Conservation (phyloP, 163 green algal genomes). For the Chlamydomonas reinhardtii region DNA sequence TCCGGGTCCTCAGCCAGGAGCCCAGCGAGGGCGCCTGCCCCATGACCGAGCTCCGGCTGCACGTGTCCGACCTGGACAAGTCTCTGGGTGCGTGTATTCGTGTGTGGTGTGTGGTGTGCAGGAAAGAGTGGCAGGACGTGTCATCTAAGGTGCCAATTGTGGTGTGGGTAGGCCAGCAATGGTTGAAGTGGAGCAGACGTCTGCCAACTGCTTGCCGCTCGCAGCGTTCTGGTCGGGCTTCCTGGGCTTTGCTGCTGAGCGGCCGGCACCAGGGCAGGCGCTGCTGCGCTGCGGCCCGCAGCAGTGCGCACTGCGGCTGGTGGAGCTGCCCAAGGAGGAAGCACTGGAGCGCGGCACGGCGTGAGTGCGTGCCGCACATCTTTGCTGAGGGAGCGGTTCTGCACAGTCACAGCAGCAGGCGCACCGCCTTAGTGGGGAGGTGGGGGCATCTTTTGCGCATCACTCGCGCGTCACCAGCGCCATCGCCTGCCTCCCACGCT, state of each 20-base stretch:
- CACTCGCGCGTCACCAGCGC: no score
- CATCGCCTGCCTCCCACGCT: background rate
- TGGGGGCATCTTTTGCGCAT: no score
- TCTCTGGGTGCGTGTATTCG: conserved; percentile 48
- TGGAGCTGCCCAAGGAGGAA: conserved; percentile 49
- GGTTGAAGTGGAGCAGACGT: no score
- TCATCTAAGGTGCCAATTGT: no score
- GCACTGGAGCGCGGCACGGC: conserved; percentile 56
- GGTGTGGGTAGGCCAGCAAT: no score
- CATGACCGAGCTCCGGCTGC: conserved; percentile 58
- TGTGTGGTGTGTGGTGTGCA: no score
- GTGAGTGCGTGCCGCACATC: conserved; percentile 34
- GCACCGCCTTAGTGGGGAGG: no score
- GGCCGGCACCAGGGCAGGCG: conserved; percentile 7
- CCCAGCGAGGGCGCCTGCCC: conserved; percentile 12
- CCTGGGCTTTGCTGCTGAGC: conserved; percentile 49
- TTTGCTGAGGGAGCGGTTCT: no score
- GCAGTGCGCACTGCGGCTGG: conserved; percentile 55
- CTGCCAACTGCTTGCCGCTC: no score
- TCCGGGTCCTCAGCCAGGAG: conserved; percentile 53
- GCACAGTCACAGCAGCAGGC: no score
- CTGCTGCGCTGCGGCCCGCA: conserved; percentile 22
- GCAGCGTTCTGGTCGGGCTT: conserved; percentile 56
- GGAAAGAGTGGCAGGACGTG: no score
- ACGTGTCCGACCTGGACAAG: conserved; percentile 56